Base-by-base conservation (phyloP, 139 green algal species). In the Chlorella sorokiniana region DNA sequence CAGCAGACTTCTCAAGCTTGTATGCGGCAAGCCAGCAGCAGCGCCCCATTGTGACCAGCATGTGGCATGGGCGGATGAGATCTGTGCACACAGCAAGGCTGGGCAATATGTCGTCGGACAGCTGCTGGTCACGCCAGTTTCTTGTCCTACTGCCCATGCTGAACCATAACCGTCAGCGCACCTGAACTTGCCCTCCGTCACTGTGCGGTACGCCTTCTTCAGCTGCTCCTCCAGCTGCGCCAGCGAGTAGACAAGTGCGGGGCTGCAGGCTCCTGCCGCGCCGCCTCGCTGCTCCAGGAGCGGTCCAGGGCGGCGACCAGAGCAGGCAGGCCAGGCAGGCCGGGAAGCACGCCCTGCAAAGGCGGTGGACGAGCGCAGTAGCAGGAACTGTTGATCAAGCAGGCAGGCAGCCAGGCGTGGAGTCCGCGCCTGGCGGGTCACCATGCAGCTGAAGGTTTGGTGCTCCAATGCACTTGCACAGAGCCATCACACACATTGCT, bases 171-270 rank as follows among this genome's bases (percentile, higher is more conserved):
- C 29, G 20, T 6, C 2, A 0, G 29, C 72, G 44, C 33, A 79
- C 72, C 73, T 89, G 88, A 99, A 99, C 92, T 99, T 99, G 86
- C 96, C 96, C 83, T 98, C 95, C 2, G 97, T 99, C 42, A 98
- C 94, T 40, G 92, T 86, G 88, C 96, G 95, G 93, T 99, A 99
- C 14, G 79, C 86, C 87, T 94, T 94, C 25, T 85, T 73, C 23
- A 93, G 71, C 71, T 68, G 41, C 23, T 95, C 93, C 76, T 95
- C 94, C 62, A 97, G 86, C 23, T 75, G 37, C 6, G 81, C 35
- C 69, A 99, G 84, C n/a, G 71, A 91, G 84, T 93, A 97, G 5
- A 88, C 84, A 81, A 98, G 86, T 22, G 86, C 86, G 44, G 95
- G 18, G 89, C 62, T 25, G 72, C 86, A 44, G 94, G 89, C 16